Base-by-base conservation (phyloP, 495 filamentous ascomycete genomes). In the Talaromyces stipitatus region DNA sequence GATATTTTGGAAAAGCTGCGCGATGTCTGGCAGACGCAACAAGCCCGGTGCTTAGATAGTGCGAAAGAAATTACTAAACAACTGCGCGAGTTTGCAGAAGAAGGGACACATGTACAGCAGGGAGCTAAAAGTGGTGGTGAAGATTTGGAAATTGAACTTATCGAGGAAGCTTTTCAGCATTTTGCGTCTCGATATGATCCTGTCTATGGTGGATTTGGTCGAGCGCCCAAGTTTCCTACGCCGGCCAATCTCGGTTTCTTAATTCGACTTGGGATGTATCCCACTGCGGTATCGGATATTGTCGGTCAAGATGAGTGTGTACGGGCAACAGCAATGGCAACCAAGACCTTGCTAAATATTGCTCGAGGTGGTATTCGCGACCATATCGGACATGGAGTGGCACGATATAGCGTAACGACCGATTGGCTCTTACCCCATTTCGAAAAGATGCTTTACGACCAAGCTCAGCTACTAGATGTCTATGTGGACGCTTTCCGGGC, bases 391-490 rank as follows among this genome's bases (percentile, higher is more conserved):
- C 83, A 87, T 64, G 94, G 94, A 3, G 96, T 97, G 65, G 83
- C 91, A 50, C 79, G 94, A 48, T 96, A 96, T 61, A 95, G 90
- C 33, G 86, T 96, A 6, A 97, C 94, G 5, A 73, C 80, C 24
- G 87, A 97, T 69, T 98, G 94, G 94, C 85, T 82, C 55, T 70
- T 98, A 38, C 94, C 94, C 23, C 92, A 96, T 64, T 98, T 98
- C 64, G 94, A 98, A 72, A 98, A 98, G 78, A 96, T 98, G 90
- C 82, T 97, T 2, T 92, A 92, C 56, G 95, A 97, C 65, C 92
- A 98, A 61, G 90, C 88, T 7, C 87, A 97, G 59, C 81, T 98
- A 11, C 71, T 98, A 12, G 81, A 88, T 58, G 81, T 90, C 22
- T 98, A 95, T 65, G 78, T 96, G 5, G 92, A 97, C 64, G 92